phyloP scores from a whole-genome alignment of 345 rosid genomes.

The Eutrema japonicum region DNA sequence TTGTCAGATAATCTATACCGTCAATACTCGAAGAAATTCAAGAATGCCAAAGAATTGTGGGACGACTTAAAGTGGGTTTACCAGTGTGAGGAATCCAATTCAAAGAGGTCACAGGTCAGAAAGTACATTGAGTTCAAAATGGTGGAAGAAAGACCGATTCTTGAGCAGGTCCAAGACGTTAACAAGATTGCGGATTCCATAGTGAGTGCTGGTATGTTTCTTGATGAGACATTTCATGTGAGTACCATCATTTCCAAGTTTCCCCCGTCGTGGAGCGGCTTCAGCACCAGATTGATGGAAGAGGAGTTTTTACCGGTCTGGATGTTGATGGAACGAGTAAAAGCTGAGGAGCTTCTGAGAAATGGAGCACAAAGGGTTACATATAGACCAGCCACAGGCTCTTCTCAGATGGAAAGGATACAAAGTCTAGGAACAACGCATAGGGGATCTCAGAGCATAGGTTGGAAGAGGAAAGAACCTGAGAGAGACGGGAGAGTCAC shows the following conservation, averaged over 20 bases:
- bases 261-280: conserved; percentile 81
- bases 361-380: conserved; percentile 39
- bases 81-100: conserved; percentile 62
- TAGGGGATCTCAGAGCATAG: conserved; percentile 35
- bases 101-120: conserved; percentile 69
- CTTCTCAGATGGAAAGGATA: conserved; percentile 44
- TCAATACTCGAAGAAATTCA: conserved; percentile 55
- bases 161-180: conserved; percentile 67
- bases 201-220: conserved; percentile 58
- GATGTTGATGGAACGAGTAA: conserved; percentile 62
- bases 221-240: conserved; percentile 81
- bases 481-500: conserved; percentile 45
- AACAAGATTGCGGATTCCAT: conserved; percentile 72
- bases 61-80: conserved; percentile 72
- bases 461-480: conserved; percentile 50
- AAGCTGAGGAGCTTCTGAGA: conserved; percentile 54
- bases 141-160: conserved; percentile 58
- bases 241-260: conserved; percentile 73
- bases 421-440: conserved; percentile 46
- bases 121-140: conserved; percentile 78
- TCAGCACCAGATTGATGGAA: conserved; percentile 59
- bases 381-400: conserved; percentile 35
- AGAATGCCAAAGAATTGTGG: conserved; percentile 81
- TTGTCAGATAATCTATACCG: conserved; percentile 70
- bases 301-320: conserved; percentile 58